Evolutionary conservation across 257 asterid species (phyloP).

Genomic region (Nicotiana paniculata): DNA sequence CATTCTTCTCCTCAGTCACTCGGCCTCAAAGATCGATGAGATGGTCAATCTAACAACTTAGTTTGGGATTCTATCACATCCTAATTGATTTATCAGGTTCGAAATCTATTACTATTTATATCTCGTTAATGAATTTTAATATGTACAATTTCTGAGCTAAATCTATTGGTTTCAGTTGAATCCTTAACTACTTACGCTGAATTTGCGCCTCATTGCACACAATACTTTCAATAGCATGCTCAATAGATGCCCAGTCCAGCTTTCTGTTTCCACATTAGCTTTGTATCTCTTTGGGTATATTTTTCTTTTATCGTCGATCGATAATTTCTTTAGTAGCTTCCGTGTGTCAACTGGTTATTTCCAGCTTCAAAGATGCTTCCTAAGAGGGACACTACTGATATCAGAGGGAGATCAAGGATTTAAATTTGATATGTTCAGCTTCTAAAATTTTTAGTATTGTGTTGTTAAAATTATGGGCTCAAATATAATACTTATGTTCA

Average conservation of each 20-base stretch:
- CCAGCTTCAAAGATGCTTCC: too few relatives aligned
- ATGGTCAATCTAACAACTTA: background rate
- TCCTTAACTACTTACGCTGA: background rate
- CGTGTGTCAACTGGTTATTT: too few relatives aligned
- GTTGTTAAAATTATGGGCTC: too few relatives aligned
- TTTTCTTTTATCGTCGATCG: background rate
- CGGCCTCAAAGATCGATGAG: background rate
- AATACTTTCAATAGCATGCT: background rate
- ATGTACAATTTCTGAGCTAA: background rate
- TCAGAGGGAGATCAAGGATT: too few relatives aligned
- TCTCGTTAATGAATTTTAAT: background rate
- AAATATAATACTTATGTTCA: too few relatives aligned
- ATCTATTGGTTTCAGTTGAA: background rate
- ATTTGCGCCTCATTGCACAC: background rate
- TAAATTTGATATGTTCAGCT: too few relatives aligned
- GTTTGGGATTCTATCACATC: background rate
- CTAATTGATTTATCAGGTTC: background rate
- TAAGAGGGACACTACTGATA: too few relatives aligned
- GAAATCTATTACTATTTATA: background rate
- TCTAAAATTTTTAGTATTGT: too few relatives aligned
- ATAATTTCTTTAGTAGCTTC: too few relatives aligned
- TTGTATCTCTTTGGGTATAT: background rate
- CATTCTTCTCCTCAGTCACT: constrained; percentile 15
- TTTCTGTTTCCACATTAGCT: background rate
- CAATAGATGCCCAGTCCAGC: background rate